These are phyloP conservation scores for Pseudopediastrum boryanum DNA, from an alignment of 139 green algal genomes.

Conservation along the genomic window DNA sequence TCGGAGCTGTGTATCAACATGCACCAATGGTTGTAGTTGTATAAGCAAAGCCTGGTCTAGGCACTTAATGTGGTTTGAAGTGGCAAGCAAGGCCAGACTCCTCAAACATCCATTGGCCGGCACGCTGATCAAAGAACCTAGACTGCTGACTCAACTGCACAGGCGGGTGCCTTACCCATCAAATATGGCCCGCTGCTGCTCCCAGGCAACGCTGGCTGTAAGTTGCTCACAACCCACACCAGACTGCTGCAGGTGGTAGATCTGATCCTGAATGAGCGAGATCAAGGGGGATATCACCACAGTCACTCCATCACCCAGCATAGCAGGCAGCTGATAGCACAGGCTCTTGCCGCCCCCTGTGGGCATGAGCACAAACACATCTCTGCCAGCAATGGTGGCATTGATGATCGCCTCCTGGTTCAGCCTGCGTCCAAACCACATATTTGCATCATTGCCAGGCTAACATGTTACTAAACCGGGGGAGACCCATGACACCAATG, in stretches of 20 bases:
- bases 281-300: conserved; percentile 76
- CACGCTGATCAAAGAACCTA: no score
- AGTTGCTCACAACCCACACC: neutral
- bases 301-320: conserved; percentile 55
- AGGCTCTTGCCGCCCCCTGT: conserved; percentile 56
- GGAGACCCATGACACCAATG: conserved; percentile 7
- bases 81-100: no score
- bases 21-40: no score
- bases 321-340: conserved; percentile 81
- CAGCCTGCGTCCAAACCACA: no score
- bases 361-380: conserved; percentile 80
- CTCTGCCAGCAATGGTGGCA: conserved; percentile 64
- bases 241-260: conserved; percentile 28
- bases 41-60: no score
- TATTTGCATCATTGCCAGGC: neutral
- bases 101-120: no score
- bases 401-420: conserved; percentile 81
- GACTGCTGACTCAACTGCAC: no score
- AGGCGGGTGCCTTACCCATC: no score
- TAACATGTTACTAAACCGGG: neutral
- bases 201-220: conserved; percentile 8
- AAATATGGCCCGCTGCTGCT: conserved; percentile 18
- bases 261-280: conserved; percentile 77
- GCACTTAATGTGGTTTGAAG: no score
- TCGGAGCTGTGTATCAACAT: no score